Conservation (phyloP, 768 basidiomycete genomes). For the Baorangia bicolor region DNA sequence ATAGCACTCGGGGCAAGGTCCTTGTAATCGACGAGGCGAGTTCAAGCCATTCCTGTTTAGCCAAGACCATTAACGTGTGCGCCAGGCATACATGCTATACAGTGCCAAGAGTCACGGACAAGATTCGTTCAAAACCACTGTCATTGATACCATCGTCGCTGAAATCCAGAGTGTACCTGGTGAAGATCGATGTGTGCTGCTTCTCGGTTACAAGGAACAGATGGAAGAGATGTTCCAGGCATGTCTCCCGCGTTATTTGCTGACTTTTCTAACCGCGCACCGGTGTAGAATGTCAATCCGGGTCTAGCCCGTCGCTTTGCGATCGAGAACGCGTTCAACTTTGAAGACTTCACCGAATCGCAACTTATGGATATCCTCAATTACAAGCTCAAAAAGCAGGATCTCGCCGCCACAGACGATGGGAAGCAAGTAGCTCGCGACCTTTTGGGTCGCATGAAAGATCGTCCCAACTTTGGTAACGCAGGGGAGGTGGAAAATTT, state of each 20-base stretch:
- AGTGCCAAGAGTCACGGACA: conserved; percentile 33
- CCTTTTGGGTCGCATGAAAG: conserved; percentile 33
- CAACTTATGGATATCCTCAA: conserved; percentile 55
- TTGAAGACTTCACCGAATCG: conserved; percentile 58
- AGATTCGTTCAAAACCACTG: conserved; percentile 62
- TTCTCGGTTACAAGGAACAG: conserved; percentile 63
- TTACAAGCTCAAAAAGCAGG: conserved; percentile 54
- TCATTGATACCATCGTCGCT: conserved; percentile 74
- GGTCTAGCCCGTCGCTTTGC: conserved; percentile 65
- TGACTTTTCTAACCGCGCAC: neutral
- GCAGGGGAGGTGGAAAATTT: conserved; percentile 65
- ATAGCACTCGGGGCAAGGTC: conserved; percentile 60
- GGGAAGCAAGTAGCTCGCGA: conserved; percentile 61
- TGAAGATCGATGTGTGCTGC: conserved; percentile 66
- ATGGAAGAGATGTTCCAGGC: conserved; percentile 79
- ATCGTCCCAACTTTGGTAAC: conserved; percentile 64
- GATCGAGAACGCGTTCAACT: conserved; percentile 68
- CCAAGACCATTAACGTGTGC: neutral
- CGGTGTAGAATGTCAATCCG: conserved; percentile 62
- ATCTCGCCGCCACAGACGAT: conserved; percentile 52
- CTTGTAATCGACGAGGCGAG: conserved; percentile 68
- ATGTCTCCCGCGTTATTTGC: neutral
- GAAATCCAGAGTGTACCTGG: conserved; percentile 69
- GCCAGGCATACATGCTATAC: conserved; percentile 48
- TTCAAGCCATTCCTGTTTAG: conserved; percentile 10